These are phyloP conservation scores for Vigna angularis DNA, from an alignment of 306 rosid species.

Conservation along the genomic window DNA sequence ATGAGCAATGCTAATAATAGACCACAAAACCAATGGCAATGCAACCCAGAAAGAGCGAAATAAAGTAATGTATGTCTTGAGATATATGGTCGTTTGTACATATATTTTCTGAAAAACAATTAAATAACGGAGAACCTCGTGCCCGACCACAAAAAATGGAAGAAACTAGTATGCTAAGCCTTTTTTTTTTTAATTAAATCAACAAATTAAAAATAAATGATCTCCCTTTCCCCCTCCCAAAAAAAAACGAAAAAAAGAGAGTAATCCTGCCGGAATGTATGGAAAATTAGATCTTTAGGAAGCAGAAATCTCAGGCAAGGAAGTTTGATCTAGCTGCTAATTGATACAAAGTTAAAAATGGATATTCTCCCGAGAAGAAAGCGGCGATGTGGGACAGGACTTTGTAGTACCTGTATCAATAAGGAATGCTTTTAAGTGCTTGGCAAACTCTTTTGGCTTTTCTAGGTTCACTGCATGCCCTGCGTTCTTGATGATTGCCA, in stretches of 20 bases:
- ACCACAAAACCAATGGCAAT: constrained; percentile 37
- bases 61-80: constrained; percentile 10
- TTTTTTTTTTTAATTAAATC: constrained; percentile 37
- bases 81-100: constrained; percentile 12
- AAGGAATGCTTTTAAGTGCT: constrained; percentile 61
- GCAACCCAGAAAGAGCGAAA: constrained; percentile 39
- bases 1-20: constrained; percentile 7
- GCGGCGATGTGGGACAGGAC: constrained; percentile 38
- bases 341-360: constrained; percentile 7
- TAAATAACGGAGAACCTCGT: background rate
- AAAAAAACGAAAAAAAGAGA: background rate
- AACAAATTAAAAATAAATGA: background rate
- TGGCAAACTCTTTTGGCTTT: constrained; percentile 61
- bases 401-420: constrained; percentile 30
- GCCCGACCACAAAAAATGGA: background rate
- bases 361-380: constrained; percentile 39
- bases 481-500: constrained; percentile 63
- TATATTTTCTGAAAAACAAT: background rate
- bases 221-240: background rate
- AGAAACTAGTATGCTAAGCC: constrained; percentile 12
- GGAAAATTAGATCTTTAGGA: background rate
- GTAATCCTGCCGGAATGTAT: background rate
- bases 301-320: constrained; percentile 23
- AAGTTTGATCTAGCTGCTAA: constrained; percentile 33
- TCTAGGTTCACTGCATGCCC: constrained; percentile 75